Evolutionary conservation across 2,329 filamentous ascomycete genomes (phyloP).

Genomic region (Botryotinia narcissicola): DNA sequence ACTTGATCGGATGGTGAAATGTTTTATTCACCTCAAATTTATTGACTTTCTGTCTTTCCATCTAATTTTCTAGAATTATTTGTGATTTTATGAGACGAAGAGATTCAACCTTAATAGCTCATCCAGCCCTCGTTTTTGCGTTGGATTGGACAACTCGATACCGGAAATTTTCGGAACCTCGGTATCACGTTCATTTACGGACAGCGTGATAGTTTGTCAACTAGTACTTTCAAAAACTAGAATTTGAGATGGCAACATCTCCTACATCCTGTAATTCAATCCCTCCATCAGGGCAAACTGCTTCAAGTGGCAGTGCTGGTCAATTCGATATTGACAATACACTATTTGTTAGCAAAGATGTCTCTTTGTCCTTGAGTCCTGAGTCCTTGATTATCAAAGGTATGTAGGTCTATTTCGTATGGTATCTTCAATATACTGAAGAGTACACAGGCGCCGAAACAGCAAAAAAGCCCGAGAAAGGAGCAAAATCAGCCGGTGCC

Average conservation of each 20-base stretch:
- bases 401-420: not conserved
- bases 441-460: constrained; percentile 2
- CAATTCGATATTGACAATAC: constrained; percentile 11
- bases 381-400: constrained; percentile 15
- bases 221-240: not conserved
- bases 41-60: not conserved
- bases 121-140: not conserved
- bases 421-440: not conserved
- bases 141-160: not conserved
- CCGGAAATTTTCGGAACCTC: constrained; percentile 11
- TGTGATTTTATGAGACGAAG: not conserved
- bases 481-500: not conserved
- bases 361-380: constrained; percentile 12
- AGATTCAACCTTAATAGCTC: not conserved
- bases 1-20: not conserved
- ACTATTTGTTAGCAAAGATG: constrained; percentile 12
- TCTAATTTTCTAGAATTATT: not conserved
- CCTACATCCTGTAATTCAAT: not conserved
- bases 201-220: not conserved
- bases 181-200: constrained; percentile 10
- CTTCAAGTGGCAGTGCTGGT: not conserved
- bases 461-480: not conserved
- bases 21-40: not conserved
- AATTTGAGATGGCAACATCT: constrained; percentile 11
- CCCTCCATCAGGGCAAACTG: not conserved